Evolutionary conservation across 73 alveolate species (phyloP).

Genomic region (Stentor roeselii): DNA sequence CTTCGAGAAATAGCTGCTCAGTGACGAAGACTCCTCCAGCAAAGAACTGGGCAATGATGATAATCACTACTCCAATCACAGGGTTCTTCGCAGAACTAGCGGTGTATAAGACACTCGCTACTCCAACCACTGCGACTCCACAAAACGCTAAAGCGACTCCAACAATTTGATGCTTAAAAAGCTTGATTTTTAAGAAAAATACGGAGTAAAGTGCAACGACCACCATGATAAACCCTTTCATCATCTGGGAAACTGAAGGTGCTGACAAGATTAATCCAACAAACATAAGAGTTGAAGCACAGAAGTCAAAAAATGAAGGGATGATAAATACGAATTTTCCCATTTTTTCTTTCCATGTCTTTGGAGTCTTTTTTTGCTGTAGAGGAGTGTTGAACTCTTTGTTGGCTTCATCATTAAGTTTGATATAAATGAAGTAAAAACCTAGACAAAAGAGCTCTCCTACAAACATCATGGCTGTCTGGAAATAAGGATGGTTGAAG

Average conservation of each 20-base stretch:
- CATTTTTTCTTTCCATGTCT: slow-evolving; percentile 30
- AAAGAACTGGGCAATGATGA: slow-evolving; percentile 39
- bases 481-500: slow-evolving; percentile 67
- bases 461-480: slow-evolving; percentile 55
- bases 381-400: not conserved
- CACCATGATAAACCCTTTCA: slow-evolving; percentile 86
- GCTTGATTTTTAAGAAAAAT: slow-evolving; percentile 67
- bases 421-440: slow-evolving; percentile 31
- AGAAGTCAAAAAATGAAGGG: slow-evolving; percentile 80
- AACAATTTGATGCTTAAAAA: slow-evolving; percentile 58
- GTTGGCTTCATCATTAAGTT: slow-evolving; percentile 3
- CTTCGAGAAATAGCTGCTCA: slow-evolving; percentile 75
- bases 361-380: not conserved
- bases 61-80: slow-evolving; percentile 53
- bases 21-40: slow-evolving; percentile 58
- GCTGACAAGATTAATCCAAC: slow-evolving; percentile 77
- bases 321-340: slow-evolving; percentile 42
- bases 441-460: slow-evolving; percentile 58
- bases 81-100: slow-evolving; percentile 38
- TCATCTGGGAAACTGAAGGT: slow-evolving; percentile 87
- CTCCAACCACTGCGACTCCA: slow-evolving; percentile 77
- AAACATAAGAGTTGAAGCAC: slow-evolving; percentile 71
- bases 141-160: slow-evolving; percentile 62
- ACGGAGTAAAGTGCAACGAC: slow-evolving; percentile 67
- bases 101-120: slow-evolving; percentile 43